Conservation (phyloP, 2,329 filamentous ascomycete genomes). For the Colletotrichum musae region DNA sequence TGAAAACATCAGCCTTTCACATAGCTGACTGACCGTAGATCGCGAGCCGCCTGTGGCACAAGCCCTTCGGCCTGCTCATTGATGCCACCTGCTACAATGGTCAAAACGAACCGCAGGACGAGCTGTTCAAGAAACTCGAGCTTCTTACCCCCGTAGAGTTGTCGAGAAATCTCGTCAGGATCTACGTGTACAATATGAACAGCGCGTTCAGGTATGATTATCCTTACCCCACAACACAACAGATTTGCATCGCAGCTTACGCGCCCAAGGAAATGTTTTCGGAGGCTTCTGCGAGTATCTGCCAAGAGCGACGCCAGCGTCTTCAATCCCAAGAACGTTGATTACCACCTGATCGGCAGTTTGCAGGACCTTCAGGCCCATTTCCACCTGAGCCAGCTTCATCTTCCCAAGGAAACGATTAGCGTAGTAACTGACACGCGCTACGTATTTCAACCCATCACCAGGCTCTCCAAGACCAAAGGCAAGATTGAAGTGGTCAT, state of each 20-base stretch:
- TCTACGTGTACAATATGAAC: slow-evolving; percentile 83
- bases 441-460: slow-evolving; percentile 76
- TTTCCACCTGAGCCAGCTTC: slow-evolving; percentile 76
- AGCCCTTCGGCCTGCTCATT: slow-evolving; percentile 76
- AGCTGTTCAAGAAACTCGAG: slow-evolving; percentile 75
- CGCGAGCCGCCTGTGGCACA: slow-evolving; percentile 78
- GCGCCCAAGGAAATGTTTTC: slow-evolving; percentile 70
- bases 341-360: slow-evolving; percentile 76
- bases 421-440: slow-evolving; percentile 77
- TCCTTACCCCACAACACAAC: not conserved
- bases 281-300: slow-evolving; percentile 73
- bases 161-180: slow-evolving; percentile 69
- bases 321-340: slow-evolving; percentile 77
- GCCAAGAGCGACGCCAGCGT: slow-evolving; percentile 72
- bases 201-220: slow-evolving; percentile 71
- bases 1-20: not conserved
- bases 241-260: slow-evolving; percentile 11
- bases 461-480: slow-evolving; percentile 76
- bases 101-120: slow-evolving; percentile 76
- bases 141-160: slow-evolving; percentile 74
- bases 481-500: slow-evolving; percentile 80
- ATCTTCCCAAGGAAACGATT: slow-evolving; percentile 79
- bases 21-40: slow-evolving; percentile 60
- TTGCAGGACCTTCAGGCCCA: slow-evolving; percentile 76
- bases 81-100: slow-evolving; percentile 80